phyloP scores from a whole-genome alignment of 2,329 filamentous ascomycete genomes.

The Aaosphaeria pasadenensis region DNA sequence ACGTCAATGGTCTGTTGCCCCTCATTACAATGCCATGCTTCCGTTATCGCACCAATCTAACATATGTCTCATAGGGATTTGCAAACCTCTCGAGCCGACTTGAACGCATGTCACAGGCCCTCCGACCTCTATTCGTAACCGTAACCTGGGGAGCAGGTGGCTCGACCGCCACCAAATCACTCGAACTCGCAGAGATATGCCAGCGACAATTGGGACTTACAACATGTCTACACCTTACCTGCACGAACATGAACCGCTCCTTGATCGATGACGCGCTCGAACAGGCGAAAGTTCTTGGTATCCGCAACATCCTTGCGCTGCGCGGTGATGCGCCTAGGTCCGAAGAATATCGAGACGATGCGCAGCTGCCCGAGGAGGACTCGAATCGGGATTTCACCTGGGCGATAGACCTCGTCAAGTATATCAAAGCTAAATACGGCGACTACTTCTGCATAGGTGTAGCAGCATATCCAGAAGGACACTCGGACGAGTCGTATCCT shows the following conservation, averaged over 20 bases:
- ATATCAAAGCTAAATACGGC: slow-evolving; percentile 81
- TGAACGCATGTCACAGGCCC: slow-evolving; percentile 87
- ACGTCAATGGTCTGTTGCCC: slow-evolving; percentile 66
- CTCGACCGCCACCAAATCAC: slow-evolving; percentile 83
- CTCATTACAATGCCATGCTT: neutral
- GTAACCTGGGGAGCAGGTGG: slow-evolving; percentile 98
- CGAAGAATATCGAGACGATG: slow-evolving; percentile 77
- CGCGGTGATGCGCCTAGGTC: slow-evolving; percentile 86
- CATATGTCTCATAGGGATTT: slow-evolving; percentile 59
- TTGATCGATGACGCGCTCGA: slow-evolving; percentile 86
- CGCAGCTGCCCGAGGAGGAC: slow-evolving; percentile 57
- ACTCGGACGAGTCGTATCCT: slow-evolving; percentile 86
- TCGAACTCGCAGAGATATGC: slow-evolving; percentile 92
- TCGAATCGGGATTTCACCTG: slow-evolving; percentile 79
- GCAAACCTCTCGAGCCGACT: slow-evolving; percentile 90
- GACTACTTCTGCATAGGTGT: slow-evolving; percentile 97
- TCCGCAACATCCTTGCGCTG: slow-evolving; percentile 89
- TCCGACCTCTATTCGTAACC: slow-evolving; percentile 91
- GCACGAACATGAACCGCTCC: slow-evolving; percentile 91
- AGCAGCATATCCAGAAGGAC: slow-evolving; percentile 91
- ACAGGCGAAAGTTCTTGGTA: slow-evolving; percentile 84
- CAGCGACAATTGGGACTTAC: slow-evolving; percentile 89
- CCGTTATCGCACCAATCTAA: too few relatives aligned
- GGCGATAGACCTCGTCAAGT: slow-evolving; percentile 83
- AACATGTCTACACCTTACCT: slow-evolving; percentile 93